A percentile compares a stretch with the other conserved stretches of the same genome.
Evolutionary conservation across 768 basidiomycete species (phyloP).

Genomic region (Gloeopeniophorella convolvens): DNA sequence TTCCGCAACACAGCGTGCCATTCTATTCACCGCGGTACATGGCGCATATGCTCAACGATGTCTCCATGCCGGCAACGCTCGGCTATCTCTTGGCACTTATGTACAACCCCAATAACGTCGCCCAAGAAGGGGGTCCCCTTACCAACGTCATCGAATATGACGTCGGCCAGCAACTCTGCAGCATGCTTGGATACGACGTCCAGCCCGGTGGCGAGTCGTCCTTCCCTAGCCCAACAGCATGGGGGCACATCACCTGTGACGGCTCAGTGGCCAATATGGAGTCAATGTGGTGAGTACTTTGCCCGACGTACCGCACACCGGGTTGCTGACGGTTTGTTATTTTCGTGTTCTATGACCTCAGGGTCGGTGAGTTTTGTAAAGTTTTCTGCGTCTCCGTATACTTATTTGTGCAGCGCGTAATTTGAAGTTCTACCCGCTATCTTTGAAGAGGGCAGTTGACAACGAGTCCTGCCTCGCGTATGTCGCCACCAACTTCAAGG

Average conservation of each 20-base stretch:
- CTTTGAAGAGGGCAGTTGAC: constrained; percentile 26
- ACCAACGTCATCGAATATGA: constrained; percentile 34
- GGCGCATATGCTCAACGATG: constrained; percentile 36
- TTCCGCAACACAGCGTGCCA: constrained; percentile 31
- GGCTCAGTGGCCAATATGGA: constrained; percentile 43
- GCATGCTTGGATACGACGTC: constrained; percentile 34
- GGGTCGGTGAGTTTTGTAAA: constrained; percentile 12
- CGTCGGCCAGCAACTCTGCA: constrained; percentile 35
- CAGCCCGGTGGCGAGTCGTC: neutral
- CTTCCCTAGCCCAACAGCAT: constrained; percentile 18
- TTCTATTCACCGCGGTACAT: constrained; percentile 36
- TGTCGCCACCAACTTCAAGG: constrained; percentile 29
- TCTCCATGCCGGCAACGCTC: constrained; percentile 25
- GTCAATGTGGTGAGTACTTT: constrained; percentile 35
- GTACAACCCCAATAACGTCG: constrained; percentile 41
- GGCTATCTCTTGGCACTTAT: constrained; percentile 25
- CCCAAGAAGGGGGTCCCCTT: constrained; percentile 35
- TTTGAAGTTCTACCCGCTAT: constrained; percentile 41
- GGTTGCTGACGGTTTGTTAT: too few relatives aligned
- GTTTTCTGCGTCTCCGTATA: neutral
- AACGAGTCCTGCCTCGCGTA: constrained; percentile 27
- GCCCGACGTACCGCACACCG: too few relatives aligned
- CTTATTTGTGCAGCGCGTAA: constrained; percentile 33
- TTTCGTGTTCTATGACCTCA: neutral
- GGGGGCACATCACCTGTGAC: constrained; percentile 41